Evolutionary conservation across 2,329 filamentous ascomycete genomes (phyloP), one percentile per base, ranked within the genome.

Genomic region (Aureobasidium leucospermi): DNA sequence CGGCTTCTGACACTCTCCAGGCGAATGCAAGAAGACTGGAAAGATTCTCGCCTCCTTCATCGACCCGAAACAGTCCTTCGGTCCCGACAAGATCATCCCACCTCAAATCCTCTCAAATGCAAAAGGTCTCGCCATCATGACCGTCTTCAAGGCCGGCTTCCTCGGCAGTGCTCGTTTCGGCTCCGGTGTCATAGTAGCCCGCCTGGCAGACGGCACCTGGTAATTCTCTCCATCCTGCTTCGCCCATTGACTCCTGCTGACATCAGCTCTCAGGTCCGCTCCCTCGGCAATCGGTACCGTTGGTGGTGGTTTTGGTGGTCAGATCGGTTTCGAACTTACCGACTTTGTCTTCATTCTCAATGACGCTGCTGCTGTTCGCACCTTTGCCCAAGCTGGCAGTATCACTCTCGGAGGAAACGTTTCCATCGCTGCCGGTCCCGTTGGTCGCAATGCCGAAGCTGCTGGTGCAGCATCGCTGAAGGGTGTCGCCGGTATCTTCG

Each of bases 261-360:
- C 31, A 61, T 34, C n/a, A 11, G 13, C 29, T 38, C 2, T 42
- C 46, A 67, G 65, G 65, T 90, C 87, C 64, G 89, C 89, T 3
- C 89, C 89, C 11, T 88, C 85, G 60, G 90, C 89, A 55, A 91
- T 94, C 69, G 86, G 86, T 56, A 91, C 88, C 1, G 85, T 87
- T 31, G 90, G 90, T 65, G 90, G 86, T 58, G 90, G 89, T 28
- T 89, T 95, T 65, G 89, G 89, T 65, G 89, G 89, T 42, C 89
- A 94, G 75, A 90, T 95, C 68, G 89, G 89, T 38, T 89, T 93
- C 73, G 90, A 95, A 74, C 75, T 95, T 63, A 94, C 90, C 61
- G 90, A 94, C 73, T 99, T 99, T 71, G 94, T 99, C 71, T 97
- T 99, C 76, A 96, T 99, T 65, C 85, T 99, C 65, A 99, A 99